These are phyloP conservation scores for Sclerotinia sclerotiorum DNA, from an alignment of 2,329 filamentous ascomycete species.

Conservation along the genomic window DNA sequence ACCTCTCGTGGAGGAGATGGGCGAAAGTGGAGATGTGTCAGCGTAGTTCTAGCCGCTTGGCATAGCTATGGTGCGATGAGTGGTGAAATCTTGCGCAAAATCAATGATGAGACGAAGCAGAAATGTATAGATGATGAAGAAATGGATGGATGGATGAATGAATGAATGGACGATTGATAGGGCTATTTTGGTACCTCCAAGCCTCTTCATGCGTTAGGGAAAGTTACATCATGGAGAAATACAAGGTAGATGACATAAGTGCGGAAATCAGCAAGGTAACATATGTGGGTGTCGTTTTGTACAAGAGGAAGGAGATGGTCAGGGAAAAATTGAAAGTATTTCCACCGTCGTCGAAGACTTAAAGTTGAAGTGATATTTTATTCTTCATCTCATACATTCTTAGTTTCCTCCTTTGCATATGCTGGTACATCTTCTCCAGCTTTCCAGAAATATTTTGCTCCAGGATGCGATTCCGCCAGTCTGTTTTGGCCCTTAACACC, in stretches of 20 bases:
- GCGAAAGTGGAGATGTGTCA: constrained; percentile 7
- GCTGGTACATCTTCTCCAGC: constrained; percentile 31
- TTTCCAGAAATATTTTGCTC: constrained; percentile 46
- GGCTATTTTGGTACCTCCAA: constrained; percentile 2
- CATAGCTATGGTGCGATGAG: constrained; percentile 4
- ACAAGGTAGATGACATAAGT: neutral
- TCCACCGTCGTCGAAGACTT: neutral
- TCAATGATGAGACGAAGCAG: constrained; percentile 13
- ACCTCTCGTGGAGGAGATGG: neutral
- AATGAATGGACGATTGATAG: constrained; percentile 5
- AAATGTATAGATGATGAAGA: constrained; percentile 6
- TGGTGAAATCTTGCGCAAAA: neutral
- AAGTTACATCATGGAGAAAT: neutral
- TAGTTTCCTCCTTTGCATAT: constrained; percentile 22
- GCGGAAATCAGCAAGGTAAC: neutral
- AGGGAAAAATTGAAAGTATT: neutral
- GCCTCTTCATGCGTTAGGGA: neutral
- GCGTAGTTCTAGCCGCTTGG: constrained; percentile 11
- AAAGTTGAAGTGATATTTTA: neutral
- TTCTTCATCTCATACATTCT: neutral
- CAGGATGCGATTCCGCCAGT: constrained; percentile 52
- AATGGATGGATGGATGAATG: neutral
- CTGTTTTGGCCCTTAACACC: constrained; percentile 50
- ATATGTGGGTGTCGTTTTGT: neutral
- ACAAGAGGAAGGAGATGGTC: neutral